These are phyloP conservation scores for Clarireedia hainanense DNA, from an alignment of 2,329 filamentous ascomycete species.

Conservation along the genomic window DNA sequence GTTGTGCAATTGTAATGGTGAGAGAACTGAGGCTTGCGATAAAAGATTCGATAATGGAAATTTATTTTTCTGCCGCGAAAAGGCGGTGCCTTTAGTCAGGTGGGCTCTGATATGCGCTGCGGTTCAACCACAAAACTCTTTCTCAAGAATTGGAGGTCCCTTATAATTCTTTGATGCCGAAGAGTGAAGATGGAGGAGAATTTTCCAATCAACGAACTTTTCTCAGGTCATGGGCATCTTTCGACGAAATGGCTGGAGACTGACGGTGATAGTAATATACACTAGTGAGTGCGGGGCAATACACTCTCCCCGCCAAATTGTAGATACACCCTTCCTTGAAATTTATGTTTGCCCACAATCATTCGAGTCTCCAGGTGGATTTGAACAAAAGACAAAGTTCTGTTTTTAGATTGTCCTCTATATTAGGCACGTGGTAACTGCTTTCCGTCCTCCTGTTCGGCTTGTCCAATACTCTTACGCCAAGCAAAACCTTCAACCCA, in stretches of 20 bases:
- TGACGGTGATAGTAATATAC: background rate
- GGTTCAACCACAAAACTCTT: background rate
- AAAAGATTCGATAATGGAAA: slow-evolving; percentile 12
- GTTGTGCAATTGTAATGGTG: background rate
- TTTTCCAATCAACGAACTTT: background rate
- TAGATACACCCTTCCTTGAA: background rate
- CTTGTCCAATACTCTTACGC: too few relatives aligned
- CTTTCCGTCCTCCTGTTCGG: too few relatives aligned
- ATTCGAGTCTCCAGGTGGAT: background rate
- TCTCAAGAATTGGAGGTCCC: background rate
- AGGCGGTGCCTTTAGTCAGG: background rate
- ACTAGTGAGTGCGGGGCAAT: background rate
- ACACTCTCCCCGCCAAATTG: slow-evolving; percentile 4
- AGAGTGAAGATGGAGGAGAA: background rate
- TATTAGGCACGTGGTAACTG: too few relatives aligned
- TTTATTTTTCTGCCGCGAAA: slow-evolving; percentile 7
- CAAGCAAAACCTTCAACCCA: too few relatives aligned
- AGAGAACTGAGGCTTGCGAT: slow-evolving; percentile 4
- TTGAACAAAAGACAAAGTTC: background rate
- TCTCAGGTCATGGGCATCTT: background rate
- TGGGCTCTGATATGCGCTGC: background rate
- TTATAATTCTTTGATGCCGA: background rate
- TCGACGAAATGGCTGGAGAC: background rate
- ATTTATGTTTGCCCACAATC: background rate
- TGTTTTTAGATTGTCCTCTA: too few relatives aligned